Evolutionary conservation across 23 red algal species (phyloP).

Genomic region (Gracilaria gracilis): DNA sequence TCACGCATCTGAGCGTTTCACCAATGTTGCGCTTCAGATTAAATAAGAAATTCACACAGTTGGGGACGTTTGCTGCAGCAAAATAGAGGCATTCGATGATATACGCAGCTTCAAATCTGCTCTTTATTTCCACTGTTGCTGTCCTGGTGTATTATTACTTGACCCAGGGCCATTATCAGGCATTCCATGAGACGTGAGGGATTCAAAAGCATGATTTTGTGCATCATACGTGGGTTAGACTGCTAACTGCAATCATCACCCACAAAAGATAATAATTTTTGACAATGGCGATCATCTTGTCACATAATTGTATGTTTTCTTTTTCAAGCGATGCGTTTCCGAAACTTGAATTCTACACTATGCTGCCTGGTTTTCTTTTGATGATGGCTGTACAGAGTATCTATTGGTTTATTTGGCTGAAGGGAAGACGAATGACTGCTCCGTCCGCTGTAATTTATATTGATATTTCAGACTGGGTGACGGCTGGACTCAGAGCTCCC

Average conservation of each 20-base stretch:
- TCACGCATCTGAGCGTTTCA: conserved; percentile 75
- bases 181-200: conserved; percentile 77
- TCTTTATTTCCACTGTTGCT: conserved; percentile 57
- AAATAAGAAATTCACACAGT: conserved; percentile 61
- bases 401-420: neutral
- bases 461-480: too few relatives aligned
- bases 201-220: conserved; percentile 74
- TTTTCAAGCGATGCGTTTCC: conserved; percentile 60
- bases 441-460: too few relatives aligned
- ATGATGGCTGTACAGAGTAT: neutral
- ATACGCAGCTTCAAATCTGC: conserved; percentile 59
- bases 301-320: conserved; percentile 76
- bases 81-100: conserved; percentile 75
- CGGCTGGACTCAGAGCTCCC: too few relatives aligned
- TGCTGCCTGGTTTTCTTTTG: too few relatives aligned
- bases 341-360: neutral
- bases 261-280: conserved; percentile 83
- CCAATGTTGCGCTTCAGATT: conserved; percentile 76
- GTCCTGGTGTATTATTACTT: conserved; percentile 64
- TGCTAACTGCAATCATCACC: conserved; percentile 79
- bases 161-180: conserved; percentile 57
- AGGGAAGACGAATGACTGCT: neutral
- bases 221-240: conserved; percentile 66
- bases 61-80: conserved; percentile 26
- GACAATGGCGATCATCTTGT: conserved; percentile 70